Base-by-base conservation (phyloP, 192 early-diverging fungal species). In the Coemansia sp. region DNA sequence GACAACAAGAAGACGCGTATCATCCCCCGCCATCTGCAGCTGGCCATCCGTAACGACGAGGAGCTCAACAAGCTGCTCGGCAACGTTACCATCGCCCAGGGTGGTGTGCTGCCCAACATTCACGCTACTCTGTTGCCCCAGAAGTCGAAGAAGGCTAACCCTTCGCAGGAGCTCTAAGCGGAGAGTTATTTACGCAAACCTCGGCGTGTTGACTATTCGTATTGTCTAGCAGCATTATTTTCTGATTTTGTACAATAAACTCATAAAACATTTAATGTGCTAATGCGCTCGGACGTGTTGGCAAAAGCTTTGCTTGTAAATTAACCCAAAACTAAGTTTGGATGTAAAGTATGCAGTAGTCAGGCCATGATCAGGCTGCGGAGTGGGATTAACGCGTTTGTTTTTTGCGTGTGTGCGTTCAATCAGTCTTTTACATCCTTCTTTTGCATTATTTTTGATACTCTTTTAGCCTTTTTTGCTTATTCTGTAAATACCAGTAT, bases 1-100 rank as follows among this genome's bases (percentile, higher is more conserved):
- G 92, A 94, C 81, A 93, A 94, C 86, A 94, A 94, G 86, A 94
- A 93, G 86, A 85, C 89, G 68, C 92, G 94, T 86, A 93, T 96
- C 81, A 93, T 96, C 76, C 94, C 93, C 71, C 90, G 94, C 59
- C 59, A 61, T 50, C 59, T 61, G 59, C 59, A 61, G 59, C 59
- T 95, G 57, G 93, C 93, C 84, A 94, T 95, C 87, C 84, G 94
- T 56, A 95, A 95, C 85, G 93, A 97, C 81, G 93, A 94, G 76
- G 94, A 95, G 80, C 80, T 95, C 63, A 95, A 94, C 89, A 94
- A 92, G 83, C 84, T 95, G 61, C 88, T 95, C 54, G 89, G 89
- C 63, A 86, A 85, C 69, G 92, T 95, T 64, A 94, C 92, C 69
- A 95, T 95, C 64, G 92, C 93, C 61, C 91, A 94, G 83, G 94